Evolutionary conservation across 164 flowering plant genomes (phyloP).

Genomic region (Berberis thunbergii): DNA sequence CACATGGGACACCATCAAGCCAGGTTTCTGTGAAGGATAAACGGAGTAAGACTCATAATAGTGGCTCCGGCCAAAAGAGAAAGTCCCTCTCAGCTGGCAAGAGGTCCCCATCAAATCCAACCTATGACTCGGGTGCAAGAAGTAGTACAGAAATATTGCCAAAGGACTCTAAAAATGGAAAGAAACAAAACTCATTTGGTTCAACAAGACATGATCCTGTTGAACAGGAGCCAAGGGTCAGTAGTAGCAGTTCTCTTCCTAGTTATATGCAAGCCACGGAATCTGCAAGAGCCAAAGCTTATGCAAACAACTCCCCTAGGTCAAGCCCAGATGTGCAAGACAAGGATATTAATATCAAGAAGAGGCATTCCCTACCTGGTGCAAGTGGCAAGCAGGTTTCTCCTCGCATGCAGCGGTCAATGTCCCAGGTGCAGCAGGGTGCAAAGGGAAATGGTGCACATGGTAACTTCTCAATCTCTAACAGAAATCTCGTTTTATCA

Average conservation of each 20-base stretch:
- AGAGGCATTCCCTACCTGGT: constrained; percentile 73
- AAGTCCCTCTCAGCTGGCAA: constrained; percentile 35
- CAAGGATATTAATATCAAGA: constrained; percentile 50
- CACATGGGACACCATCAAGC: constrained; percentile 82
- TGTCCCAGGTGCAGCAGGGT: constrained; percentile 56
- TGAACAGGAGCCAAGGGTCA: constrained; percentile 65
- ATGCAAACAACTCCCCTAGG: constrained; percentile 59
- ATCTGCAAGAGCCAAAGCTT: constrained; percentile 84
- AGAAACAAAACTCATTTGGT: constrained; percentile 64
- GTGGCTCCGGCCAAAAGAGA: constrained; percentile 30
- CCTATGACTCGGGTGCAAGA: constrained; percentile 42
- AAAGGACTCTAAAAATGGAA: constrained; percentile 53
- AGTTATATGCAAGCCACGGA: constrained; percentile 98
- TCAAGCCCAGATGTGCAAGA: constrained; percentile 85
- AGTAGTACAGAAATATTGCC: constrained; percentile 40
- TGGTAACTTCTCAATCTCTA: constrained; percentile 26
- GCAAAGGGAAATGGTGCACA: constrained; percentile 52
- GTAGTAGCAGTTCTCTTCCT: constrained; percentile 56
- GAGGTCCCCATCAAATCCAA: constrained; percentile 37
- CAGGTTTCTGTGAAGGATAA: constrained; percentile 48
- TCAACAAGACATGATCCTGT: constrained; percentile 36
- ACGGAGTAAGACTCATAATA: constrained; percentile 31
- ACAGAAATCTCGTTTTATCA: neutral
- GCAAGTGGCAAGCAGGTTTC: constrained; percentile 70
- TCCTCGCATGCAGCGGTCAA: constrained; percentile 61